These are phyloP conservation scores for Naegleria fowleri DNA, from an alignment of 208 protist species.

Conservation along the genomic window DNA sequence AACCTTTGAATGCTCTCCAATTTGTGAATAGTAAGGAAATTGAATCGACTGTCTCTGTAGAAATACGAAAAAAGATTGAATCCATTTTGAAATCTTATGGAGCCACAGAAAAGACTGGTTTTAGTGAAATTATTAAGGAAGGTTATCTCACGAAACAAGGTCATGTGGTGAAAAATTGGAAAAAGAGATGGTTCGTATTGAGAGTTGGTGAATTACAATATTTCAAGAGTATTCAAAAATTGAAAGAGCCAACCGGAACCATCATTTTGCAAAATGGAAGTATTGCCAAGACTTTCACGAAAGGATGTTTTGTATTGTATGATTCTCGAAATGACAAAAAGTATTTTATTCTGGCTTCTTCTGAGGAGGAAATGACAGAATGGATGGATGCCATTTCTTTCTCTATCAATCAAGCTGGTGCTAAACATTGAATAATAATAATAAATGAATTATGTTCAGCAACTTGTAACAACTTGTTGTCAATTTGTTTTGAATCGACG, in stretches of 20 bases:
- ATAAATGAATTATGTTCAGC: no score
- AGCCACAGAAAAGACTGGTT: background rate
- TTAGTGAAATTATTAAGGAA: conserved; percentile 28
- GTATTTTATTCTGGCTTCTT: background rate
- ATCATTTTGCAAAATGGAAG: background rate
- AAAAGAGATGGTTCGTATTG: conserved; percentile 28
- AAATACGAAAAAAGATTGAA: background rate
- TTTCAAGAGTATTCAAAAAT: background rate
- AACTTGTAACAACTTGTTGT: no score
- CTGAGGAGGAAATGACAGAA: background rate
- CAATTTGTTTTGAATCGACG: no score
- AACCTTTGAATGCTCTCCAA: background rate
- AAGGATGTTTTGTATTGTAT: background rate
- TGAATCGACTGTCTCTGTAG: background rate
- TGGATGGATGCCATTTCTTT: background rate
- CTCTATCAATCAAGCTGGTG: background rate
- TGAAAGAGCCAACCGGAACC: background rate
- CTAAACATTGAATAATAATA: background rate
- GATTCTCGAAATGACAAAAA: background rate
- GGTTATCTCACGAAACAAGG: conserved; percentile 25
- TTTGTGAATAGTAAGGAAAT: background rate
- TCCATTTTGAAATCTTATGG: background rate
- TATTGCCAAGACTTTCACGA: background rate
- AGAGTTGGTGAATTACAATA: background rate
- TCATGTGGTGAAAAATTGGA: conserved; percentile 6